Percentiles rank a stretch among this genome's conserved stretches.
phyloP scores from a whole-genome alignment of 345 rosid species.

The Citrus reticulata region DNA sequence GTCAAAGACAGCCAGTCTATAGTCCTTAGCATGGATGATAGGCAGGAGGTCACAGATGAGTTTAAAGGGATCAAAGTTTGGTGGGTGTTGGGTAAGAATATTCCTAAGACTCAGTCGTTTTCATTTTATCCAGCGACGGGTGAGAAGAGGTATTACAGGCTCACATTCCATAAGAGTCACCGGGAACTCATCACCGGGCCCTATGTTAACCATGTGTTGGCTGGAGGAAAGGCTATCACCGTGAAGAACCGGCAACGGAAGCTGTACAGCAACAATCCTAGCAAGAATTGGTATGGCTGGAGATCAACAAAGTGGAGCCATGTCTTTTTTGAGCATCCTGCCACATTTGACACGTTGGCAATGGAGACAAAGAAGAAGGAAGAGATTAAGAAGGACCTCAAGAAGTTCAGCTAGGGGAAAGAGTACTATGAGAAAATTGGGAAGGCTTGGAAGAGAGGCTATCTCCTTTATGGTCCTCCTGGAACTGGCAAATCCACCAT shows the following conservation, averaged over 20 bases:
- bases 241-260: slow-evolving; percentile 17
- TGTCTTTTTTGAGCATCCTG: slow-evolving; percentile 37
- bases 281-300: slow-evolving; percentile 5
- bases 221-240: slow-evolving; percentile 17
- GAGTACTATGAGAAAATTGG: slow-evolving; percentile 58
- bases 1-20: slow-evolving; percentile 14
- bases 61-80: slow-evolving; percentile 23
- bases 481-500: slow-evolving; percentile 83
- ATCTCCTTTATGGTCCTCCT: slow-evolving; percentile 65
- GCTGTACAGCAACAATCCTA: slow-evolving; percentile 24
- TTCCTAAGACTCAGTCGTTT: neutral
- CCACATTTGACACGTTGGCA: slow-evolving; percentile 52
- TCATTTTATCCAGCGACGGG: slow-evolving; percentile 16
- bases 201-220: slow-evolving; percentile 19
- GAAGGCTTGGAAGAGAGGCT: slow-evolving; percentile 79
- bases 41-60: slow-evolving; percentile 20
- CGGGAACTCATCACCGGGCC: slow-evolving; percentile 10
- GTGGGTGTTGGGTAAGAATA: slow-evolving; percentile 1
- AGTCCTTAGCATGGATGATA: slow-evolving; percentile 19
- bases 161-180: slow-evolving; percentile 23
- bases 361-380: slow-evolving; percentile 57
- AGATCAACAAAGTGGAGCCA: slow-evolving; percentile 15
- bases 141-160: slow-evolving; percentile 20
- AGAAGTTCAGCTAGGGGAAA: slow-evolving; percentile 42
- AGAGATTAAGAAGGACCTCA: slow-evolving; percentile 45